Evolutionary conservation across 2,329 filamentous ascomycete species (phyloP), one percentile per base, ranked within the genome.

Genomic region (Ceratocystis ficicola): DNA sequence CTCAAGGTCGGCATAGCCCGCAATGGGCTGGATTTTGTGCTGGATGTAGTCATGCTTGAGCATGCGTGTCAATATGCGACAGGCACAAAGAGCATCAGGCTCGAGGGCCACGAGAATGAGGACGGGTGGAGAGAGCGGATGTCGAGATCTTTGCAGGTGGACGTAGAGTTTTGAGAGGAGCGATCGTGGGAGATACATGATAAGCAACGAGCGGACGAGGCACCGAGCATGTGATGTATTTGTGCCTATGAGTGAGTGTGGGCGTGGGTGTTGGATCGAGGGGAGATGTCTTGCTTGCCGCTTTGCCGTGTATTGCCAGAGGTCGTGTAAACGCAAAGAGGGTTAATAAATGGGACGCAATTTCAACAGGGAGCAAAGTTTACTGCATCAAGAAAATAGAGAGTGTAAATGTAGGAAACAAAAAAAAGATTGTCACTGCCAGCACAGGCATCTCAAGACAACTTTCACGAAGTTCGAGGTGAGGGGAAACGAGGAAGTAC

Each of bases 41-140:
- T 88, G 89, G 71, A 99, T 95, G 74, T 95, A 97, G 79, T 99
- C 94, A 80, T 93, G 88, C 77, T 95, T 96, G 68, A 99, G 81
- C n/a, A 99, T 82, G 63, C 88, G 83, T 2, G 93, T 95, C 61
- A 99, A 84, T 68, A 99, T 96, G 68, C 92, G 90, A 74, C 91
- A 95, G 69, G 92, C 94, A 76, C 93, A 97, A 69, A 99, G 85
- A 69, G 94, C 89, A 77, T 99, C 94, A 65, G 94, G 91, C 73
- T 96, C 93, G 73, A 97, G 88, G 44, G 93, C 89, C 69, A 92
- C 92, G 66, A 99, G 88, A 69, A 99, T 85, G 30, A 97, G 82
- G 65, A 97, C 90, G 0, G 92, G 92, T 48, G 93, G 89, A 20
- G 91, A 94, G 63, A 93, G 84, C n/a, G 92, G 88, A 73, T 96